Conservation (phyloP, 768 basidiomycete genomes). For the Phanerochaete sordida region DNA sequence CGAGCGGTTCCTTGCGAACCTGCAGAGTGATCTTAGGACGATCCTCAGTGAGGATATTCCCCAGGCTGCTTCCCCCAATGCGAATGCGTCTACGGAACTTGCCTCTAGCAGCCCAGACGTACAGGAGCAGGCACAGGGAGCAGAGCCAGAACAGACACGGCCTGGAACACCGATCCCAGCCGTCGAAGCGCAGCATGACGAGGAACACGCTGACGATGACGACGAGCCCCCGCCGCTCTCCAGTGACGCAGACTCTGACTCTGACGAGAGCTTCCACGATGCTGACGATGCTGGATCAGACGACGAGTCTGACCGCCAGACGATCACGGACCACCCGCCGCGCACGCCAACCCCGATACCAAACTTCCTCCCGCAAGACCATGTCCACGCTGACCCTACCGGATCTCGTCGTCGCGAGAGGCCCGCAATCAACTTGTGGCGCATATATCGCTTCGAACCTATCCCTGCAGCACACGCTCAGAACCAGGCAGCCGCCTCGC, state of each 20-base stretch:
- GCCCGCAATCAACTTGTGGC: slow-evolving; percentile 74
- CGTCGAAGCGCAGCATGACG: slow-evolving; percentile 1
- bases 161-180: background rate
- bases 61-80: background rate
- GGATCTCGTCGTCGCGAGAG: slow-evolving; percentile 34
- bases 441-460: slow-evolving; percentile 77
- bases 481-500: slow-evolving; percentile 18
- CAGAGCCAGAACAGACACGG: background rate
- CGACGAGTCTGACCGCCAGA: background rate
- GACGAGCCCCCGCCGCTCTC: slow-evolving; percentile 29
- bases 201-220: slow-evolving; percentile 15
- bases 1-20: slow-evolving; percentile 75
- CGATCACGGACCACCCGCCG: background rate
- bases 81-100: background rate
- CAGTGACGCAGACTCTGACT: slow-evolving; percentile 30
- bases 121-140: background rate
- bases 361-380: background rate
- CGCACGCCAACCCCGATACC: slow-evolving; percentile 25
- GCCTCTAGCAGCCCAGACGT: background rate
- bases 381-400: background rate
- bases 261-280: slow-evolving; percentile 21
- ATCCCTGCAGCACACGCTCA: slow-evolving; percentile 37
- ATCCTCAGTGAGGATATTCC: slow-evolving; percentile 45
- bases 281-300: slow-evolving; percentile 14
- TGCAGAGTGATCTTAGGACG: slow-evolving; percentile 68